A percentile compares a stretch with the other conserved stretches of the same genome.
Evolutionary conservation across 129 eudicot genomes (phyloP).

Genomic region (Artemisia argyi): DNA sequence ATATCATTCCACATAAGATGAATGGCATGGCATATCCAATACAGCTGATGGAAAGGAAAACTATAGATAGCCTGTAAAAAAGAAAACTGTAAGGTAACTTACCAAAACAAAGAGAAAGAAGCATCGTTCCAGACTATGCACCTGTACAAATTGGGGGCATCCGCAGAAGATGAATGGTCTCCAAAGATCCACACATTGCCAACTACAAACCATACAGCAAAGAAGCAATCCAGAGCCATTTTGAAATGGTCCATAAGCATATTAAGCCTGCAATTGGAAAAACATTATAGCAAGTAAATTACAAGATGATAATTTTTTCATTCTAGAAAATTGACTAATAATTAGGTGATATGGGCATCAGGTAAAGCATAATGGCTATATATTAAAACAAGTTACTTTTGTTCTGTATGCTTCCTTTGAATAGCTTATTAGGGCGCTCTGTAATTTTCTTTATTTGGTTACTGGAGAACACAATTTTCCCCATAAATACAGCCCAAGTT

Average conservation of each 20-base stretch:
- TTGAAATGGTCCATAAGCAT: conserved; percentile 55
- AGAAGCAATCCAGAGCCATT: conserved; percentile 72
- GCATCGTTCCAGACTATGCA: conserved; percentile 7
- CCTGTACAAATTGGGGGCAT: conserved; percentile 76
- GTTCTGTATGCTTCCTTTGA: too few species aligned
- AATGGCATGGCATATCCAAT: conserved; percentile 84
- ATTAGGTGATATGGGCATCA: neutral
- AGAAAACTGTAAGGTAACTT: conserved; percentile 7
- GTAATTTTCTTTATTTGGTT: too few species aligned
- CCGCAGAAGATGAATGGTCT: conserved; percentile 57
- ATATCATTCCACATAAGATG: conserved; percentile 67
- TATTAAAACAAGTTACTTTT: too few species aligned
- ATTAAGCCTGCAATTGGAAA: conserved; percentile 35
- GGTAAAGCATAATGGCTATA: neutral
- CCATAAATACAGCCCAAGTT: neutral
- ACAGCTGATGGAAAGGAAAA: conserved; percentile 59
- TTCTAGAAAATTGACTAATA: neutral
- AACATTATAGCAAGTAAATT: neutral
- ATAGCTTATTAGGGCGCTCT: too few species aligned
- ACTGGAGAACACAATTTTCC: neutral
- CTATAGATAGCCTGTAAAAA: conserved; percentile 62
- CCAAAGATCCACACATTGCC: conserved; percentile 80
- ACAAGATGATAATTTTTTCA: neutral
- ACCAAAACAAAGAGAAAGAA: neutral
- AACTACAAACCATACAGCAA: conserved; percentile 77